A percentile compares a stretch with the other conserved stretches of the same genome.
Conservation (phyloP, 768 basidiomycete genomes). For the Russula ochroleuca region DNA sequence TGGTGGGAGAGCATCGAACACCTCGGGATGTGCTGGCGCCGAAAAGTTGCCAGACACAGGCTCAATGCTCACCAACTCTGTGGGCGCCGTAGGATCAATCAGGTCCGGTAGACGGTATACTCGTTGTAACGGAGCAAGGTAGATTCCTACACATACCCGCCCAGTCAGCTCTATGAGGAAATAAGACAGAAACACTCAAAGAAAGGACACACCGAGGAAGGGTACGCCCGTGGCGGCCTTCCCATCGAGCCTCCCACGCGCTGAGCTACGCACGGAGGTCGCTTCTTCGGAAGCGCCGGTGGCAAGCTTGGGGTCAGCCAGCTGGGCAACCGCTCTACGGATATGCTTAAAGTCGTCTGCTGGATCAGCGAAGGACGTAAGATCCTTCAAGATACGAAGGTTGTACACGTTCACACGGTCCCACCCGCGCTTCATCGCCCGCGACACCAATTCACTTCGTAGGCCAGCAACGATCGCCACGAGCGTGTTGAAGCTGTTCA, state of each 20-base stretch:
- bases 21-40: conserved; percentile 69
- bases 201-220: conserved; percentile 59
- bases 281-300: conserved; percentile 51
- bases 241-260: conserved; percentile 39
- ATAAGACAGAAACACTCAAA: background rate
- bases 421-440: conserved; percentile 63
- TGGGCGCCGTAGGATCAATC: conserved; percentile 78
- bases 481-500: conserved; percentile 74
- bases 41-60: conserved; percentile 58
- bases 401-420: conserved; percentile 65
- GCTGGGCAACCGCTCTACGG: conserved; percentile 56
- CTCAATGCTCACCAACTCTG: conserved; percentile 62
- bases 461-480: conserved; percentile 78
- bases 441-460: conserved; percentile 60
- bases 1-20: conserved; percentile 66
- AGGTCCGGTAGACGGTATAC: conserved; percentile 69
- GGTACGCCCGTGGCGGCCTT: conserved; percentile 67
- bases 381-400: conserved; percentile 63
- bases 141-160: conserved; percentile 51
- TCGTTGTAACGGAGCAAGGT: conserved; percentile 65
- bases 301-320: conserved; percentile 62
- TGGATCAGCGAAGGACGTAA: conserved; percentile 60
- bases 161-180: background rate
- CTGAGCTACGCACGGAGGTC: conserved; percentile 36
- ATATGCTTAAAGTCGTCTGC: conserved; percentile 72